Conservation (phyloP, 2,329 filamentous ascomycete genomes). For the Lachnellula arida region DNA sequence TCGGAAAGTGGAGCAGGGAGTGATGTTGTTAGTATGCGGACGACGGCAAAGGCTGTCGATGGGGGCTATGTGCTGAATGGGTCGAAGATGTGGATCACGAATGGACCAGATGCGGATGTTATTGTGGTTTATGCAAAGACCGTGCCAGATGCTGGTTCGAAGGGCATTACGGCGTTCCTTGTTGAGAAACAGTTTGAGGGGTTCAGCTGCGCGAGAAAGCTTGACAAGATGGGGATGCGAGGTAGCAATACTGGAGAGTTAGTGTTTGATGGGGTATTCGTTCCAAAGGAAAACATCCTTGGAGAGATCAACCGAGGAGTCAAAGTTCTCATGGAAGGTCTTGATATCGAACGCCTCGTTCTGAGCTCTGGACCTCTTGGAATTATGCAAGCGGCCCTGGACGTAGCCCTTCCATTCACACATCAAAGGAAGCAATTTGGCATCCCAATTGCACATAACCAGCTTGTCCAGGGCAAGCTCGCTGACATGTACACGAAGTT, state of each 20-base stretch:
- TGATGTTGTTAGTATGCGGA: conserved; percentile 96
- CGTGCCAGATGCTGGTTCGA: conserved; percentile 69
- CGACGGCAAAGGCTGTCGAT: conserved; percentile 71
- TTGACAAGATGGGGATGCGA: conserved; percentile 98
- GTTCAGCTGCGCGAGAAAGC: conserved; percentile 82
- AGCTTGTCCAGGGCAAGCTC: conserved; percentile 86
- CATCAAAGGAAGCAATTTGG: conserved; percentile 90
- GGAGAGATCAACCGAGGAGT: conserved; percentile 79
- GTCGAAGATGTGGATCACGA: conserved; percentile 95
- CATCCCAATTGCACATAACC: conserved; percentile 81
- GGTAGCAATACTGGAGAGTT: conserved; percentile 95
- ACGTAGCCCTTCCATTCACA: conserved; percentile 81
- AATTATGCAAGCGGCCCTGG: conserved; percentile 88
- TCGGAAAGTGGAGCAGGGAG: conserved; percentile 85
- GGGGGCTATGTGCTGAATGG: conserved; percentile 80
- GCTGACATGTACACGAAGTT: conserved; percentile 98
- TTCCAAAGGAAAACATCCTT: conserved; percentile 75
- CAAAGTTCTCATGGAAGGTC: conserved; percentile 88
- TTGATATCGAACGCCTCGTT: conserved; percentile 90
- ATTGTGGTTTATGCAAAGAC: conserved; percentile 98
- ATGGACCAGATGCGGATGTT: conserved; percentile 88
- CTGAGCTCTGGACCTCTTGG: conserved; percentile 86
- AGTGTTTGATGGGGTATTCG: conserved; percentile 85
- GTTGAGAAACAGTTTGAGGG: conserved; percentile 66
- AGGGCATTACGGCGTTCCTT: conserved; percentile 93